phyloP scores from a whole-genome alignment of 805 yeast species.

The Myxozyma geophila region DNA sequence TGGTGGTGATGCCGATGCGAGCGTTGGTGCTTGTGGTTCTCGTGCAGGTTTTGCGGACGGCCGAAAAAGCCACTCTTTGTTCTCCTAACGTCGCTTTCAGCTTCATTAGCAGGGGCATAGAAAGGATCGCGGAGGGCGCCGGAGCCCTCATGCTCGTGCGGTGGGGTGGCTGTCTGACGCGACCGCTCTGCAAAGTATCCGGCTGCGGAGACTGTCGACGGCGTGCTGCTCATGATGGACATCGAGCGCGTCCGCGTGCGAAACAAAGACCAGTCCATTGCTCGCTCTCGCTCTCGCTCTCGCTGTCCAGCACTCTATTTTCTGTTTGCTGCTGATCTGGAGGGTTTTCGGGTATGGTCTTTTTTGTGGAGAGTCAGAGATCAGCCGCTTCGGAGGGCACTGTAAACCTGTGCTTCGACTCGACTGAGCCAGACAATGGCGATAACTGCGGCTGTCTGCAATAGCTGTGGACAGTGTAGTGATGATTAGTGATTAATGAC shows the following conservation, averaged over 20 bases:
- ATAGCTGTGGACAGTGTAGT: too few species aligned
- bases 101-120: background rate
- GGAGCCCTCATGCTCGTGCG: background rate
- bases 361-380: too few species aligned
- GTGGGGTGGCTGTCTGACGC: background rate
- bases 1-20: conserved; percentile 2
- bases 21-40: background rate
- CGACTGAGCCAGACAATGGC: too few species aligned
- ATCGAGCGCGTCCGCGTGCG: conserved; percentile 8
- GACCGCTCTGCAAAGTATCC: conserved; percentile 15
- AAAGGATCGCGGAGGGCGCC: background rate
- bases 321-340: background rate
- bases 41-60: conserved; percentile 4
- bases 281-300: background rate
- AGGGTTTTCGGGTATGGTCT: background rate
- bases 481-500: too few species aligned
- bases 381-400: too few species aligned
- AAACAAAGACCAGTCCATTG: conserved; percentile 19
- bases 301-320: background rate
- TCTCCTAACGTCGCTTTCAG: background rate
- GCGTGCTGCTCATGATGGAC: conserved; percentile 6
- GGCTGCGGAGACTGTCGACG: conserved; percentile 13
- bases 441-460: too few species aligned
- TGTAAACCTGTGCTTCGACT: too few species aligned
- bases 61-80: conserved; percentile 3